Conservation (phyloP, 1,284 basidiomycete species). For the Cryptococcus depauperatus region DNA sequence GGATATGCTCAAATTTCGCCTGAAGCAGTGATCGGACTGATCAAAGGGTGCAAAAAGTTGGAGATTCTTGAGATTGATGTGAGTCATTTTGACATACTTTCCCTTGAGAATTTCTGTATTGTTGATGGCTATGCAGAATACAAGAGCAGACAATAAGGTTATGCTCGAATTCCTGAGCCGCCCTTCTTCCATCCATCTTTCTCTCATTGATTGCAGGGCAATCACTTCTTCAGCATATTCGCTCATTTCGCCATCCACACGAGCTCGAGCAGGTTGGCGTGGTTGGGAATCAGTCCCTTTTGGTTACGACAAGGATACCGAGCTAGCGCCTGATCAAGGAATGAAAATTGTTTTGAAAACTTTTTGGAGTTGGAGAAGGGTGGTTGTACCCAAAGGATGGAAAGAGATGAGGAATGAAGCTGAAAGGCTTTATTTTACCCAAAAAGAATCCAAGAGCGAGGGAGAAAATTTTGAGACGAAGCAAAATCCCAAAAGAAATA, state of each 20-base stretch:
- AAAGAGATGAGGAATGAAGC: conserved; percentile 15
- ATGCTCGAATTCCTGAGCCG: conserved; percentile 62
- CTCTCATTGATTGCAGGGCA: conserved; percentile 66
- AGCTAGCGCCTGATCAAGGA: conserved; percentile 49
- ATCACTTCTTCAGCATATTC: conserved; percentile 57
- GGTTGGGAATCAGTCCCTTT: conserved; percentile 54
- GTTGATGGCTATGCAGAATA: conserved; percentile 47
- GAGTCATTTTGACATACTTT: conserved; percentile 12
- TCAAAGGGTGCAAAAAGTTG: conserved; percentile 57
- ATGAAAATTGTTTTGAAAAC: conserved; percentile 62
- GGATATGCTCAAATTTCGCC: conserved; percentile 63
- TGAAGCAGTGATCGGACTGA: conserved; percentile 57
- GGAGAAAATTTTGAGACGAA: too few relatives aligned
- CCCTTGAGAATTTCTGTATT: background rate
- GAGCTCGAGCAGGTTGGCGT: conserved; percentile 64
- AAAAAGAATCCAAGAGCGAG: too few relatives aligned
- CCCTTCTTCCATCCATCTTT: conserved; percentile 40
- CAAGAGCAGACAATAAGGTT: conserved; percentile 57
- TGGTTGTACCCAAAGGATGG: conserved; percentile 48
- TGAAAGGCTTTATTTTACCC: too few relatives aligned
- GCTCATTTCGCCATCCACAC: conserved; percentile 48
- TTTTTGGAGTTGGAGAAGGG: conserved; percentile 77
- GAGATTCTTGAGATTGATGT: conserved; percentile 62
- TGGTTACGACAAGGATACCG: conserved; percentile 20
- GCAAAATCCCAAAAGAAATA: too few relatives aligned